Base-by-base conservation (phyloP, 164 flowering plant genomes). In the Liriodendron chinense region DNA sequence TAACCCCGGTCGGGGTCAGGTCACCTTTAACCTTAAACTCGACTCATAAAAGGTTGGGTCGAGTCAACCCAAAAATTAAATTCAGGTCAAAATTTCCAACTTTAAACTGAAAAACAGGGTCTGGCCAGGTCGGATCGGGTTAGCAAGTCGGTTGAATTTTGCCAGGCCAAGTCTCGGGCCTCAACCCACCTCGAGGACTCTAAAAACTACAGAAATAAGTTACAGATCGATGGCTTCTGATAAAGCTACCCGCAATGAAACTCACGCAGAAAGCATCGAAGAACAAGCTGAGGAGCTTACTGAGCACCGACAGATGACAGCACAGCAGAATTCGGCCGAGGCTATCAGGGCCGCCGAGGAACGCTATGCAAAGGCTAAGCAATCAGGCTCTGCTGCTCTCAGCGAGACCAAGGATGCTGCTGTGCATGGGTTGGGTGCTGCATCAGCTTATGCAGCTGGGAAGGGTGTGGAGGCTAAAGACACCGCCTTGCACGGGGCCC, bases 291-390 rank as follows among this genome's bases (percentile, higher is more conserved):
- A 86, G 23, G 92, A 92, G 56, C 77, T 88, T 1, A 78, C 86
- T 0, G 75, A 81, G 53, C 71, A 77, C 48, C 82, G 92, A 71
- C 75, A 16, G 67, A 59, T 13, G n/a, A n/a, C n/a, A 10, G 91
- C 92, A 1, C 93, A 91, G 83, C 90, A 90, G 82, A 85, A 78
- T 2, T 87, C 92, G 0, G 70, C n/a, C n/a, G 91, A 86, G 56
- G 84, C 89, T 3, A 78, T 88, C 8, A 73, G 76, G 21, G 83
- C 83, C 0, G 97, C 94, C 0, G 84, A 90, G 64, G 88, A 89
- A 77, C 28, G 82, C 57, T 82, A 84, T 20, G 68, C 72, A 7
- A 75, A 79, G 71, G 82, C 85, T 23, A 79, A 79, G 71, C 78
- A 81, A 47, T 22, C 70, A 1, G 75, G n/a, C n/a, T n/a, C n/a